These are phyloP conservation scores for Citrullus mucosospermus DNA, from an alignment of 306 rosid species.

Conservation along the genomic window DNA sequence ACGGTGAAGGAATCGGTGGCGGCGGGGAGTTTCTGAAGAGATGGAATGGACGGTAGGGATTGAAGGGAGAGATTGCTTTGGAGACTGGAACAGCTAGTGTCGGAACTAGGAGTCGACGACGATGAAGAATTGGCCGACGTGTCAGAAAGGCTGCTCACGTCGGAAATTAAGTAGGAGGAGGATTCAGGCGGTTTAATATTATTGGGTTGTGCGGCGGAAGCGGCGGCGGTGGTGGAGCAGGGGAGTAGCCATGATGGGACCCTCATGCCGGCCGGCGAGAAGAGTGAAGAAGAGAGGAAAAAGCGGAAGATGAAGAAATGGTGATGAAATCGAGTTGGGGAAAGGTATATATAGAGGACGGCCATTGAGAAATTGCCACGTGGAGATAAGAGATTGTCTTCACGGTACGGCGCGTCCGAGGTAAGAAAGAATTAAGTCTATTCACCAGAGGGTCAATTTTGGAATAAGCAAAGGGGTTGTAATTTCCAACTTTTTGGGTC, in stretches of 20 bases:
- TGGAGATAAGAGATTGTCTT: neutral
- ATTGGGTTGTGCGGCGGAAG: slow-evolving; percentile 18
- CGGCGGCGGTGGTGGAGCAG: neutral
- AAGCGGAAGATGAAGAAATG: neutral
- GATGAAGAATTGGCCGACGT: neutral
- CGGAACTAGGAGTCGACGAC: slow-evolving; percentile 7
- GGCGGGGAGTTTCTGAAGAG: slow-evolving; percentile 55
- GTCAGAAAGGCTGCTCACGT: slow-evolving; percentile 22
- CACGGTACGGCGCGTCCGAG: neutral
- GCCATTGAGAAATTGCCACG: neutral
- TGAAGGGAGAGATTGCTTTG: slow-evolving; percentile 46
- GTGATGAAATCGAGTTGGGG: neutral
- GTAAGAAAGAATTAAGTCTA: neutral
- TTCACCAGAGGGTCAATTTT: neutral
- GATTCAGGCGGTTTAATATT: neutral
- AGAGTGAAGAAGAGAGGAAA: neutral
- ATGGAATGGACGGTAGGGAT: slow-evolving; percentile 66
- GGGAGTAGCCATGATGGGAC: slow-evolving; percentile 22
- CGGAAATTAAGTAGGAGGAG: slow-evolving; percentile 10
- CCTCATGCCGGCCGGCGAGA: slow-evolving; percentile 24
- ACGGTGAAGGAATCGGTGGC: slow-evolving; percentile 18
- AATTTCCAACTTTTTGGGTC: neutral
- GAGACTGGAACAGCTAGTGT: slow-evolving; percentile 24
- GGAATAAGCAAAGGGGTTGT: neutral
- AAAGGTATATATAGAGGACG: neutral